These are phyloP conservation scores for Coemansia sp. DNA, from an alignment of 192 early-diverging fungal species.

Conservation along the genomic window DNA sequence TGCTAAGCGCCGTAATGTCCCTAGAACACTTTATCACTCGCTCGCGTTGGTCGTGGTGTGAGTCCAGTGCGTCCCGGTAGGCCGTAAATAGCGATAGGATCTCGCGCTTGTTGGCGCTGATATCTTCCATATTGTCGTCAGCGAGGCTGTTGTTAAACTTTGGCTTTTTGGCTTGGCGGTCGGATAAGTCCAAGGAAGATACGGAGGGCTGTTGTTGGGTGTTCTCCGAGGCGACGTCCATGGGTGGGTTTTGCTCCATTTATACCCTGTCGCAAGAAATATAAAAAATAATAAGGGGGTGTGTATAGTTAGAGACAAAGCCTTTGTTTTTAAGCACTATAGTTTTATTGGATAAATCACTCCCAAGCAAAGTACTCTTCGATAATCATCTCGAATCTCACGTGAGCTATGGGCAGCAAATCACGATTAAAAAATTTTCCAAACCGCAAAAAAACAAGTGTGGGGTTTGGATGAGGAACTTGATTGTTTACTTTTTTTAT, in stretches of 20 bases:
- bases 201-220: not conserved
- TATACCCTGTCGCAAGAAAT: not conserved
- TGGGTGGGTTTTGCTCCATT: not conserved
- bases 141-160: slow-evolving; percentile 14
- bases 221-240: not conserved
- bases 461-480: not conserved
- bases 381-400: not conserved
- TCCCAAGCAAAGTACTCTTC: not conserved
- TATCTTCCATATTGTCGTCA: not conserved
- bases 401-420: not conserved
- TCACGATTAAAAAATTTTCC: slow-evolving; percentile 12
- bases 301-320: too few relatives aligned
- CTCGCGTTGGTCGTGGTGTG: slow-evolving; percentile 60
- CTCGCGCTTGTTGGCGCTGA: slow-evolving; percentile 18
- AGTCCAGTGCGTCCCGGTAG: slow-evolving; percentile 43
- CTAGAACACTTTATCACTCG: slow-evolving; percentile 59
- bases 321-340: not conserved
- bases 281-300: not conserved
- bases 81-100: slow-evolving; percentile 21
- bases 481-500: slow-evolving; percentile 32
- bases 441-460: not conserved
- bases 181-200: not conserved
- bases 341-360: not conserved
- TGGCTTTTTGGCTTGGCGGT: slow-evolving; percentile 12
- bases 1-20: slow-evolving; percentile 58